phyloP scores from a whole-genome alignment of 495 filamentous ascomycete species.

The Aspergillus cristatus region DNA sequence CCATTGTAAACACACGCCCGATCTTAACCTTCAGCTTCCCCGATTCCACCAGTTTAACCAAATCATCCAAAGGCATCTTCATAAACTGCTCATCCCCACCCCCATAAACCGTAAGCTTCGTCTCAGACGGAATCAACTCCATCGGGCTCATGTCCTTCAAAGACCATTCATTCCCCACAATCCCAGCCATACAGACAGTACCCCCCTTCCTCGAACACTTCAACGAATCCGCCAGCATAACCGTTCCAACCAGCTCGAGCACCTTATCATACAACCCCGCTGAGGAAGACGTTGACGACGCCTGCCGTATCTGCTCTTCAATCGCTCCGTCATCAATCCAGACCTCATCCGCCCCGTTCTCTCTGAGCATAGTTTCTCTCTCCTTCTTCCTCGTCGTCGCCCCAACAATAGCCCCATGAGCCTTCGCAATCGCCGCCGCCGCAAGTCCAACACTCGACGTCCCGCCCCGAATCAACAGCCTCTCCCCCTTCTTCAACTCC shows the following conservation, averaged over 20 bases:
- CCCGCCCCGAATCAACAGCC: conserved; percentile 41
- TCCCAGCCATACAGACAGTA: conserved; percentile 41
- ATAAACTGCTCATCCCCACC: conserved; percentile 37
- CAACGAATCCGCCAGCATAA: conserved; percentile 34
- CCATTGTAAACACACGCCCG: conserved; percentile 38
- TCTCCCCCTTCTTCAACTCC: conserved; percentile 30
- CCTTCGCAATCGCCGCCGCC: conserved; percentile 39
- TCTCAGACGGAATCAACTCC: conserved; percentile 32
- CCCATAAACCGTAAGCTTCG: conserved; percentile 35
- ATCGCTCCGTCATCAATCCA: conserved; percentile 32
- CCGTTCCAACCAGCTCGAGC: conserved; percentile 37
- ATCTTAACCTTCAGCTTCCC: conserved; percentile 32
- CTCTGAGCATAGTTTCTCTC: conserved; percentile 26
- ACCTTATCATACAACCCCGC: conserved; percentile 37
- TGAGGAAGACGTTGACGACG: conserved; percentile 5
- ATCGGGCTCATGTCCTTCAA: conserved; percentile 38
- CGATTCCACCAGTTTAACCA: conserved; percentile 26
- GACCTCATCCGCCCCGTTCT: conserved; percentile 30
- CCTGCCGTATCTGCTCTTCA: conserved; percentile 22
- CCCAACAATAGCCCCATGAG: conserved; percentile 25
- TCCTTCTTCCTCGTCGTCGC: conserved; percentile 31
- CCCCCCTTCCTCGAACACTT: conserved; percentile 28
- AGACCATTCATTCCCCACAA: conserved; percentile 41
- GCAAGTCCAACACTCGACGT: conserved; percentile 41
- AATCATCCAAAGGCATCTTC: conserved; percentile 35